These are phyloP conservation scores for Cutaneotrichosporon sp. DNA, from an alignment of 1,284 basidiomycete species.

Conservation along the genomic window DNA sequence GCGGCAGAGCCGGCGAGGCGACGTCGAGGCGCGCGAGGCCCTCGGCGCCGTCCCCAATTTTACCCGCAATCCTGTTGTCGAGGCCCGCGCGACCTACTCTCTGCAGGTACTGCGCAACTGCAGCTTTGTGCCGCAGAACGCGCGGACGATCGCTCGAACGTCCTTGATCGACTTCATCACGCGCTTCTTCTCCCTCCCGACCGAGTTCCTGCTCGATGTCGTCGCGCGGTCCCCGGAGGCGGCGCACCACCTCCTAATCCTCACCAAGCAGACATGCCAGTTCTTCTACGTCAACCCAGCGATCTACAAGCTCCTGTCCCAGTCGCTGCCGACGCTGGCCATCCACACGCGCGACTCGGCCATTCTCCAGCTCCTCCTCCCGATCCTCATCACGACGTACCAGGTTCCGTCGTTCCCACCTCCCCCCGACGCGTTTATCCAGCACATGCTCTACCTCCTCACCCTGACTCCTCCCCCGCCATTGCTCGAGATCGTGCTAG, in stretches of 20 bases:
- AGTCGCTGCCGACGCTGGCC: constrained; percentile 30
- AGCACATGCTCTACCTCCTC: constrained; percentile 34
- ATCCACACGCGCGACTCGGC: constrained; percentile 35
- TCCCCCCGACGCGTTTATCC: constrained; percentile 24
- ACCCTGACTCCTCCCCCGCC: constrained; percentile 24
- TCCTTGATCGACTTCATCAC: constrained; percentile 25
- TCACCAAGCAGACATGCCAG: constrained; percentile 29
- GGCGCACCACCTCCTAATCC: constrained; percentile 33
- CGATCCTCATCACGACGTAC: constrained; percentile 30
- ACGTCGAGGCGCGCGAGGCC: constrained; percentile 3
- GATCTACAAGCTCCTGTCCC: constrained; percentile 16
- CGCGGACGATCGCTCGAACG: constrained; percentile 24
- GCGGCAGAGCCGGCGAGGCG: constrained; percentile 14
- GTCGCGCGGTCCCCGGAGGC: constrained; percentile 32
- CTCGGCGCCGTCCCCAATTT: constrained; percentile 32
- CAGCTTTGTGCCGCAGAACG: constrained; percentile 27
- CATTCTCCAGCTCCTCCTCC: constrained; percentile 31
- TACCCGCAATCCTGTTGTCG: constrained; percentile 23
- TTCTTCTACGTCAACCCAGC: constrained; percentile 14
- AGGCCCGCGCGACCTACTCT: constrained; percentile 32
- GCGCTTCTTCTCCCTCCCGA: constrained; percentile 36
- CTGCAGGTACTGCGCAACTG: constrained; percentile 42
- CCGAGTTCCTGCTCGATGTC: constrained; percentile 31
- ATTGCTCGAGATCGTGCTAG: constrained; percentile 36
- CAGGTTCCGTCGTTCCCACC: constrained; percentile 24